phyloP scores from a whole-genome alignment of 257 asterid species.

The Galeopsis tetrahit region DNA sequence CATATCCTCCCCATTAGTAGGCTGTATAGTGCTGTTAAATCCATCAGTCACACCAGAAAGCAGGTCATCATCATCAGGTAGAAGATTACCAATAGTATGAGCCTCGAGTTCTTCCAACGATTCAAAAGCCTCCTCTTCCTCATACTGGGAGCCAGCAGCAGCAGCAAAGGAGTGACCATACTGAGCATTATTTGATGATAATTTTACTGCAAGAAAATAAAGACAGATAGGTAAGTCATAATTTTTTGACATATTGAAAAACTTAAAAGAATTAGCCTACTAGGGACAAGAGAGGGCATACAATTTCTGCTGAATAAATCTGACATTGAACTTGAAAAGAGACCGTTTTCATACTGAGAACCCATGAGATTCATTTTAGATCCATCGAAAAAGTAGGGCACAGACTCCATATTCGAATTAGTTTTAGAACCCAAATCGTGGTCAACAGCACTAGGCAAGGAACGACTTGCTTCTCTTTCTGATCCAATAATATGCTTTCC shows the following conservation, averaged over 20 bases:
- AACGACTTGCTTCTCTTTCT: constrained; percentile 62
- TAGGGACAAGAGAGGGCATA: constrained; percentile 44
- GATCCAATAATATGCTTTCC: constrained; percentile 67
- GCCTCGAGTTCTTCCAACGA: constrained; percentile 96
- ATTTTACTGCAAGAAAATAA: constrained; percentile 64
- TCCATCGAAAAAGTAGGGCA: constrained; percentile 63
- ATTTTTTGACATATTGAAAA: constrained; percentile 15
- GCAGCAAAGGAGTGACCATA: constrained; percentile 71
- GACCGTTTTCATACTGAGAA: constrained; percentile 78
- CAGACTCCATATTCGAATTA: constrained; percentile 50
- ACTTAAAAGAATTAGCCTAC: constrained; percentile 16
- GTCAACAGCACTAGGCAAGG: constrained; percentile 76
- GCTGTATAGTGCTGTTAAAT: constrained; percentile 51
- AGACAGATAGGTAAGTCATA: constrained; percentile 18
- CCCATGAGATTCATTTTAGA: constrained; percentile 64
- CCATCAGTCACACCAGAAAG: constrained; percentile 95
- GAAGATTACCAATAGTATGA: constrained; percentile 92
- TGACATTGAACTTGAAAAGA: constrained; percentile 93
- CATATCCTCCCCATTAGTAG: constrained; percentile 56
- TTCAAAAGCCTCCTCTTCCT: constrained; percentile 83
- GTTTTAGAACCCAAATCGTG: constrained; percentile 60
- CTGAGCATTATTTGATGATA: constrained; percentile 63
- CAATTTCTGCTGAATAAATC: constrained; percentile 80
- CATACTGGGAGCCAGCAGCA: constrained; percentile 59
- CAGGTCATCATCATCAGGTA: constrained; percentile 96